A percentile compares a stretch with the other conserved stretches of the same genome.
phyloP scores from a whole-genome alignment of 1,284 basidiomycete species.

The Heterobasidion annosum region DNA sequence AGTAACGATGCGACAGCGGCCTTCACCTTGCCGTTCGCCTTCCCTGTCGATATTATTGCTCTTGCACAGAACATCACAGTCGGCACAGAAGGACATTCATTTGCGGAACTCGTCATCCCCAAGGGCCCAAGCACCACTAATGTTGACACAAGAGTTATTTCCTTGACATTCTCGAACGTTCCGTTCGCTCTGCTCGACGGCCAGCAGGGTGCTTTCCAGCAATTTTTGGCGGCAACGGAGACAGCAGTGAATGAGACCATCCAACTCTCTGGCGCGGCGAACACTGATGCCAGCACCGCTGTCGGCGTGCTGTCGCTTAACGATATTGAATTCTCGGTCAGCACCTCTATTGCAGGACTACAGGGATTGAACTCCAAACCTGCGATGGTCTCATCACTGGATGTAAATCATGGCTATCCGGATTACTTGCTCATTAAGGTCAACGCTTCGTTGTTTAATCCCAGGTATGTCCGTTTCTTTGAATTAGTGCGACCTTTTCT shows the following conservation, averaged over 20 bases:
- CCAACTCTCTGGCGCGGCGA: conserved; percentile 48
- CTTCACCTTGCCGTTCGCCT: conserved; percentile 64
- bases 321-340: conserved; percentile 57
- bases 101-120: conserved; percentile 59
- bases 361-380: conserved; percentile 61
- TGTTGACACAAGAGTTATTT: conserved; percentile 52
- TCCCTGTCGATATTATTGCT: conserved; percentile 61
- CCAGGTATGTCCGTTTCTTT: conserved; percentile 32
- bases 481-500: conserved; percentile 3
- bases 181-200: conserved; percentile 51
- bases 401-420: conserved; percentile 64
- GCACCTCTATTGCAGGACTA: conserved; percentile 55
- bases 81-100: conserved; percentile 42
- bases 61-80: conserved; percentile 57
- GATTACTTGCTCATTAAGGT: conserved; percentile 67
- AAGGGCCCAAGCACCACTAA: conserved; percentile 54
- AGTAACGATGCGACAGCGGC: conserved; percentile 52
- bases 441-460: conserved; percentile 50
- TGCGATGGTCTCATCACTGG: conserved; percentile 44
- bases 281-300: conserved; percentile 58
- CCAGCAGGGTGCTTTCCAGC: conserved; percentile 46
- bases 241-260: conserved; percentile 40
- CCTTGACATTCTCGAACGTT: conserved; percentile 52
- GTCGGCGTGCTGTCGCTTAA: conserved; percentile 58
- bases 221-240: conserved; percentile 64